Evolutionary conservation across 805 yeast genomes (phyloP).

Genomic region (Ogataea haglerorum): DNA sequence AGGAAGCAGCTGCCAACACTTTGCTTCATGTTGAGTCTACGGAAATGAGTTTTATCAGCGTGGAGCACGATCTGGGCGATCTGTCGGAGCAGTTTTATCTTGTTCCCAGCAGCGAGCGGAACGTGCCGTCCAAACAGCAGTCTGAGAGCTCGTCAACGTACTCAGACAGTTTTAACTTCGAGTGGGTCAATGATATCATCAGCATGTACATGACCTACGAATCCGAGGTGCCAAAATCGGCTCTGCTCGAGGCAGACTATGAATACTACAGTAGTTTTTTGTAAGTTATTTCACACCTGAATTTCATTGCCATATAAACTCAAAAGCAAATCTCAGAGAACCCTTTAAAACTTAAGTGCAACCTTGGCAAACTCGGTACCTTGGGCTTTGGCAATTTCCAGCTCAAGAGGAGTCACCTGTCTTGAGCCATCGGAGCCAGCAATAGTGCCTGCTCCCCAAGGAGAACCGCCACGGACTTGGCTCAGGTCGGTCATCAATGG

Average conservation of each 20-base stretch:
- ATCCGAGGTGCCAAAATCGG: not conserved
- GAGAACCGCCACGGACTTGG: constrained; percentile 76
- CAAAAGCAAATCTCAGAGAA: not conserved
- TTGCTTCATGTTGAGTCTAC: not conserved
- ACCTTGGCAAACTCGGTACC: constrained; percentile 60
- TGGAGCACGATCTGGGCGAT: not conserved
- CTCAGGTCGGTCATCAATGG: constrained; percentile 51
- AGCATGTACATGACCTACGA: constrained; percentile 2
- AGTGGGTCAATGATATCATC: constrained; percentile 5
- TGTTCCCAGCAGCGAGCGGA: not conserved
- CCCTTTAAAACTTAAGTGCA: constrained; percentile 32
- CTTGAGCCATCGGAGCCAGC: constrained; percentile 79
- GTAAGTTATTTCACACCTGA: not conserved
- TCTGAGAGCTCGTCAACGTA: constrained; percentile 3
- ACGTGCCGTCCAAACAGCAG: not conserved
- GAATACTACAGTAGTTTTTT: constrained; percentile 3
- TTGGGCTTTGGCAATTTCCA: constrained; percentile 60
- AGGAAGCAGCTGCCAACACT: not conserved
- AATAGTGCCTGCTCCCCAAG: constrained; percentile 85
- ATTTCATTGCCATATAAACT: not conserved
- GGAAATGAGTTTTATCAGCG: not conserved
- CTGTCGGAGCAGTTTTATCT: not conserved
- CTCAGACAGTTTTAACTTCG: not conserved
- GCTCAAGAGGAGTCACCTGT: constrained; percentile 60
- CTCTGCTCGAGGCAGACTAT: constrained; percentile 1